These are phyloP conservation scores for Psidium guajava DNA, from an alignment of 345 rosid genomes.

Conservation along the genomic window DNA sequence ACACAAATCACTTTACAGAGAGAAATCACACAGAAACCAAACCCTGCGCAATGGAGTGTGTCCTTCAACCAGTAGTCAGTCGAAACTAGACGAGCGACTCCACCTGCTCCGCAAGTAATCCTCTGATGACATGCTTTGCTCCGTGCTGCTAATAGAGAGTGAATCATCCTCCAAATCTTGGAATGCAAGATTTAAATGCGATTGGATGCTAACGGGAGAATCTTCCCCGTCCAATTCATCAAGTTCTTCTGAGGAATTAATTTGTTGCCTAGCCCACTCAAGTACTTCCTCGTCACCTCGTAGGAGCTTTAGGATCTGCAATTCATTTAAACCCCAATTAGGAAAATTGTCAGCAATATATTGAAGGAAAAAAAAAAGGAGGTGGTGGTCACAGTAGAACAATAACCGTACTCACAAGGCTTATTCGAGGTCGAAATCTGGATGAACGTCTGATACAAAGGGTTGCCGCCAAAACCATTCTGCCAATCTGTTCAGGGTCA, in stretches of 20 bases:
- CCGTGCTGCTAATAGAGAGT: slow-evolving; percentile 43
- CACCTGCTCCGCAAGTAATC: slow-evolving; percentile 72
- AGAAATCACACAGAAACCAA: background rate
- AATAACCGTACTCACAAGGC: slow-evolving; percentile 30
- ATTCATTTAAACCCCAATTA: background rate
- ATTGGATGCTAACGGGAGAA: slow-evolving; percentile 45
- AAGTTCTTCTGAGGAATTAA: slow-evolving; percentile 29
- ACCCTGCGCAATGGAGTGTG: background rate
- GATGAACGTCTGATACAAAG: slow-evolving; percentile 66
- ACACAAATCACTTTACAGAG: slow-evolving; percentile 5
- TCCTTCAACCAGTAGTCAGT: slow-evolving; percentile 2
- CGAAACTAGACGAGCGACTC: slow-evolving; percentile 74
- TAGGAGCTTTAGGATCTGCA: slow-evolving; percentile 69
- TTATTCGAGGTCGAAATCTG: slow-evolving; percentile 52
- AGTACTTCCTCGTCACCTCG: slow-evolving; percentile 66
- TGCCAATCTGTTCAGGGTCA: slow-evolving; percentile 38
- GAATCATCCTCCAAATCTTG: slow-evolving; percentile 73
- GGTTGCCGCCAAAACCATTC: slow-evolving; percentile 76
- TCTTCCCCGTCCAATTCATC: slow-evolving; percentile 31
- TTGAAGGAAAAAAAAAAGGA: background rate
- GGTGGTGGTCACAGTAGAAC: background rate
- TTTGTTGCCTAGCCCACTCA: slow-evolving; percentile 57
- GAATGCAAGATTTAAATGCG: slow-evolving; percentile 76
- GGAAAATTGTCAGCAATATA: background rate
- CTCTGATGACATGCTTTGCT: slow-evolving; percentile 46